Evolutionary conservation across 2,329 filamentous ascomycete species (phyloP).

Genomic region (Lizonia empirigonia): DNA sequence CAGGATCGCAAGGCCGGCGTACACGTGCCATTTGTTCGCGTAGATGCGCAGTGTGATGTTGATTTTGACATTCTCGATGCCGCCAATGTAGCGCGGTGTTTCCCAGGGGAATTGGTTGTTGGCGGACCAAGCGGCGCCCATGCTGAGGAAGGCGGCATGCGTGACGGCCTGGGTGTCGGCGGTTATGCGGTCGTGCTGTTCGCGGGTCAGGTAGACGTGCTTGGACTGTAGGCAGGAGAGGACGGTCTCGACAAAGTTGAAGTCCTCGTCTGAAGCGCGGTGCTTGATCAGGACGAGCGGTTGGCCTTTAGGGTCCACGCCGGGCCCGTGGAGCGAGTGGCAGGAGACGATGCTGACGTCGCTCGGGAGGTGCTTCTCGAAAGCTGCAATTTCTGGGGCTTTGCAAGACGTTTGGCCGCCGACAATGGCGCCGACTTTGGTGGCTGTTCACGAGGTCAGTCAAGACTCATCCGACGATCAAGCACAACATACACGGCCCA

Average conservation of each 20-base stretch:
- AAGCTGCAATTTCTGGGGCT: slow-evolving; percentile 91
- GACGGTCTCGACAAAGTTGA: slow-evolving; percentile 78
- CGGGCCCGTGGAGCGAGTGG: slow-evolving; percentile 94
- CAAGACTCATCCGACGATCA: slow-evolving; percentile 11
- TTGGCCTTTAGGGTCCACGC: slow-evolving; percentile 85
- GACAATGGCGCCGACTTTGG: slow-evolving; percentile 92
- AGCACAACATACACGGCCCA: slow-evolving; percentile 77
- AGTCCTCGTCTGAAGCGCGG: slow-evolving; percentile 76
- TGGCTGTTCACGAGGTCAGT: slow-evolving; percentile 63
- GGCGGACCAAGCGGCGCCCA: slow-evolving; percentile 97
- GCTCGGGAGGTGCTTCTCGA: slow-evolving; percentile 82
- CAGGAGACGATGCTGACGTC: slow-evolving; percentile 95
- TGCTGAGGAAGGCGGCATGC: slow-evolving; percentile 91
- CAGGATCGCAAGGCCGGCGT: slow-evolving; percentile 93
- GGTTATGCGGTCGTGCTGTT: slow-evolving; percentile 93
- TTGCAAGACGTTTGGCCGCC: slow-evolving; percentile 99
- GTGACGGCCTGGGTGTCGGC: slow-evolving; percentile 98
- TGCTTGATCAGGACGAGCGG: slow-evolving; percentile 94
- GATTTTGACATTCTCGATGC: slow-evolving; percentile 99
- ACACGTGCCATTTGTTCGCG: slow-evolving; percentile 99
- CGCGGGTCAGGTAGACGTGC: slow-evolving; percentile 83
- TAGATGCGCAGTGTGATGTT: slow-evolving; percentile 98
- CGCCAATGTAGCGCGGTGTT: slow-evolving; percentile 90
- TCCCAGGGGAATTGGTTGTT: slow-evolving; percentile 98
- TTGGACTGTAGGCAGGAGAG: slow-evolving; percentile 84